A percentile compares a stretch with the other conserved stretches of the same genome.
Conservation (phyloP, 1,284 basidiomycete species). For the Melampsora medusae region DNA sequence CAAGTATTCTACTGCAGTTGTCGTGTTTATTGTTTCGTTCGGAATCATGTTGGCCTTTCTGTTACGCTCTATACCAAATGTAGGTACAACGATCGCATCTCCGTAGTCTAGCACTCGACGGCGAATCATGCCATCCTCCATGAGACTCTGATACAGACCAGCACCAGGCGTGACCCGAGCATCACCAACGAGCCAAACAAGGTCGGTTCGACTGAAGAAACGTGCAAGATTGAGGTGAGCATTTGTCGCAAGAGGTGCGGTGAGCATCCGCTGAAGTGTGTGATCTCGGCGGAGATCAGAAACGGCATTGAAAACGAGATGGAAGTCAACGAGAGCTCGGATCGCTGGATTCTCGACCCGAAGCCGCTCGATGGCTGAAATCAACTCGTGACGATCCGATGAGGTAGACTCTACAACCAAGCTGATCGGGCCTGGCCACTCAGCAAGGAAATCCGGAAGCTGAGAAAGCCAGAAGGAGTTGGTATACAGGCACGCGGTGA, state of each 20-base stretch:
- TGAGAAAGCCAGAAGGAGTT: constrained; percentile 51
- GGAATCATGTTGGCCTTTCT: not conserved
- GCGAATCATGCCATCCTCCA: constrained; percentile 45
- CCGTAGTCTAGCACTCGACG: constrained; percentile 49
- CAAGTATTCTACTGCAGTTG: constrained; percentile 40
- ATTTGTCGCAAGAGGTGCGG: constrained; percentile 49
- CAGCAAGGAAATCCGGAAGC: constrained; percentile 48
- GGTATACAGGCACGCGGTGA: constrained; percentile 52
- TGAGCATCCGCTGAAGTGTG: constrained; percentile 50
- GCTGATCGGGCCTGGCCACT: constrained; percentile 52
- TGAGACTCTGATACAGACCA: constrained; percentile 46
- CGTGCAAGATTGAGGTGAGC: constrained; percentile 52
- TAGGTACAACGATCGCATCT: constrained; percentile 51
- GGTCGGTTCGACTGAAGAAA: constrained; percentile 52
- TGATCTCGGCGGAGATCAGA: constrained; percentile 46
- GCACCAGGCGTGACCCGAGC: constrained; percentile 49
- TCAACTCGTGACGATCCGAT: constrained; percentile 45
- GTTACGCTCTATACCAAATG: constrained; percentile 48
- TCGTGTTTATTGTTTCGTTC: constrained; percentile 10
- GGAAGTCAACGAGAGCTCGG: constrained; percentile 50
- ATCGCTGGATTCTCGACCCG: constrained; percentile 47
- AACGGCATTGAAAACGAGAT: constrained; percentile 48
- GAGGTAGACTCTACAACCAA: constrained; percentile 50
- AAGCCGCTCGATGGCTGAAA: constrained; percentile 39
- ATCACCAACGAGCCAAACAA: constrained; percentile 51